Conservation (phyloP, 1,284 basidiomycete genomes). For the Cerioporus squamosus region DNA sequence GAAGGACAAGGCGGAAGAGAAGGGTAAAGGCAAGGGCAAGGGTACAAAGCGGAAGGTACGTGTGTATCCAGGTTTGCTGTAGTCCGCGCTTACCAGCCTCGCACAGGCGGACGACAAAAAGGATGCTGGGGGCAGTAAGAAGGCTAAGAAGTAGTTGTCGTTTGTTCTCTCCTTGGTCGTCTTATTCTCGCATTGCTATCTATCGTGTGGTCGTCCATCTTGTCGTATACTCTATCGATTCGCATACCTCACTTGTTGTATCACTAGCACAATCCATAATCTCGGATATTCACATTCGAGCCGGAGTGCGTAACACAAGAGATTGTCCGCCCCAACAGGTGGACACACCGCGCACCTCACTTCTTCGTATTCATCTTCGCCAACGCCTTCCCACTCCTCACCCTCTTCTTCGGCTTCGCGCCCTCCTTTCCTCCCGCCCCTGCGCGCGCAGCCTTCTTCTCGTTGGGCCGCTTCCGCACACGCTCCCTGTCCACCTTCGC, state of each 20-base stretch:
- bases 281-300: neutral
- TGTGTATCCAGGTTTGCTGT: neutral
- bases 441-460: slow-evolving; percentile 32
- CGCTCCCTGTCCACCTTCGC: slow-evolving; percentile 43
- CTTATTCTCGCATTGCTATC: slow-evolving; percentile 7
- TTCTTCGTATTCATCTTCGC: slow-evolving; percentile 65
- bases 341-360: slow-evolving; percentile 29
- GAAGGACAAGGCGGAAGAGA: slow-evolving; percentile 36
- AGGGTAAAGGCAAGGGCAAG: slow-evolving; percentile 39
- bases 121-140: slow-evolving; percentile 44
- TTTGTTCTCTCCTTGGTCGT: neutral
- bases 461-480: slow-evolving; percentile 51
- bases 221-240: slow-evolving; percentile 9
- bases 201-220: neutral
- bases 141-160: slow-evolving; percentile 47
- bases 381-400: slow-evolving; percentile 60
- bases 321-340: neutral
- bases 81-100: neutral
- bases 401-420: slow-evolving; percentile 51
- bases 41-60: slow-evolving; percentile 76
- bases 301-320: neutral
- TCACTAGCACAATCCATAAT: slow-evolving; percentile 14
- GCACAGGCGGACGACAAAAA: slow-evolving; percentile 35
- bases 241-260: slow-evolving; percentile 25
- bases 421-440: slow-evolving; percentile 10